A percentile compares a stretch with the other conserved stretches of the same genome.
phyloP scores from a whole-genome alignment of 2,329 filamentous ascomycete species.

The Trichoderma asperellum region DNA sequence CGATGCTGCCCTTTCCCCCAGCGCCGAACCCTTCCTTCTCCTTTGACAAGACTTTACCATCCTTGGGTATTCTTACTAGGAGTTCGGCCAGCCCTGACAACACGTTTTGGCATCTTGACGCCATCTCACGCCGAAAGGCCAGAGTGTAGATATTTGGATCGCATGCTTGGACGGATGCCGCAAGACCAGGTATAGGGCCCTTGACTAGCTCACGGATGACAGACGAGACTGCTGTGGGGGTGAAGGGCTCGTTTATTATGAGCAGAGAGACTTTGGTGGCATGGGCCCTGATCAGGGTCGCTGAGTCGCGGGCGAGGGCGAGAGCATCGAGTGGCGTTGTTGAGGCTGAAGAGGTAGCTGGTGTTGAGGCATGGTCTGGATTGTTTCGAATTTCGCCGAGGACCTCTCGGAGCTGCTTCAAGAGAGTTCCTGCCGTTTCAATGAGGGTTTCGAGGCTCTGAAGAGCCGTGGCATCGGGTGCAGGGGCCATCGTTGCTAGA shows the following conservation, averaged over 20 bases:
- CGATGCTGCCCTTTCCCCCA: slow-evolving; percentile 58
- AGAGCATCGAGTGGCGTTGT: slow-evolving; percentile 59
- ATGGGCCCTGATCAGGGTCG: slow-evolving; percentile 77
- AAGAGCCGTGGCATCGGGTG: slow-evolving; percentile 37
- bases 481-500: slow-evolving; percentile 34
- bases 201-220: slow-evolving; percentile 74
- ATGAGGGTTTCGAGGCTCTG: slow-evolving; percentile 47
- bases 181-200: slow-evolving; percentile 73
- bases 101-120: slow-evolving; percentile 60
- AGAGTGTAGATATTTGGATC: slow-evolving; percentile 63
- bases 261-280: slow-evolving; percentile 86
- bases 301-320: slow-evolving; percentile 70
- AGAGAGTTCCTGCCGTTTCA: slow-evolving; percentile 44
- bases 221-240: slow-evolving; percentile 71
- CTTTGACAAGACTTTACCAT: slow-evolving; percentile 56
- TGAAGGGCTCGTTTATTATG: slow-evolving; percentile 84
- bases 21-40: slow-evolving; percentile 38
- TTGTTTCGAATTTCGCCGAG: slow-evolving; percentile 47
- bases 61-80: slow-evolving; percentile 60
- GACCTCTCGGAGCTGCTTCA: slow-evolving; percentile 49
- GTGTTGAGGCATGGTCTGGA: slow-evolving; percentile 6
- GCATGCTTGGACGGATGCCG: slow-evolving; percentile 71
- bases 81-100: slow-evolving; percentile 66
- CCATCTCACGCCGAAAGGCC: slow-evolving; percentile 66
- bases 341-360: slow-evolving; percentile 29